Evolutionary conservation across 208 protist genomes (phyloP), one percentile per base, ranked within the genome.

Genomic region (Trypanosoma lewisi): DNA sequence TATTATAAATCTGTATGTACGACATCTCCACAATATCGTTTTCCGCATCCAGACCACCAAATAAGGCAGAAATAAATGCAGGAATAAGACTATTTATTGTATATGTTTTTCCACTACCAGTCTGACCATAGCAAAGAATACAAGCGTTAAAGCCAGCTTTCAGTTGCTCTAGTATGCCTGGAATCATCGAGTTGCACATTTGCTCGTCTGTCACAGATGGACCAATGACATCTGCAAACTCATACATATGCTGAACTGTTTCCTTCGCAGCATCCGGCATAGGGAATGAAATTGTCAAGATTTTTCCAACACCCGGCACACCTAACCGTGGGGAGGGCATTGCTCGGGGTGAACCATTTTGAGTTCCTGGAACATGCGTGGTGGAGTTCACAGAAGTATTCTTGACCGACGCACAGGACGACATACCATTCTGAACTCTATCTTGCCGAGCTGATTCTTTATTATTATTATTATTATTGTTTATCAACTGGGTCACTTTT

Each of bases 1-100:
- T 82, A 39, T 84, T 81, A 72, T 87, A 77, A 9, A 94, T 83
- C 52, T 91, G 81, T 54, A 94, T 80, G 71, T 84, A 89, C 23
- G 81, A 91, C 21, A 94, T 47, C 66, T 90, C 83, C 48, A 94
- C 72, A 45, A 87, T 70, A 37, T 89, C 82, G 39, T 80, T 75
- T 31, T 72, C 39, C 0, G 33, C 31, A 58, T 82, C 74, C n/a
- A 82, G 28, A 47, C 44, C 57, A 44, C 70, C 64, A 63, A 90
- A 89, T 7, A 94, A 17, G 28, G 74, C 67, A 12, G 65, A 8
- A 8, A 77, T 57, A 41, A 94, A 57, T 6, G 69, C 77, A 2
- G 76, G 78, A 16, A 67, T 77, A 30, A 94, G 69, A 8, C 65
- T 70, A 63, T 85, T 78, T 58, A 82, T 77, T 30, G 73, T 88